Conservation (phyloP, 1,284 basidiomycete species). For the Grifola frondosa region DNA sequence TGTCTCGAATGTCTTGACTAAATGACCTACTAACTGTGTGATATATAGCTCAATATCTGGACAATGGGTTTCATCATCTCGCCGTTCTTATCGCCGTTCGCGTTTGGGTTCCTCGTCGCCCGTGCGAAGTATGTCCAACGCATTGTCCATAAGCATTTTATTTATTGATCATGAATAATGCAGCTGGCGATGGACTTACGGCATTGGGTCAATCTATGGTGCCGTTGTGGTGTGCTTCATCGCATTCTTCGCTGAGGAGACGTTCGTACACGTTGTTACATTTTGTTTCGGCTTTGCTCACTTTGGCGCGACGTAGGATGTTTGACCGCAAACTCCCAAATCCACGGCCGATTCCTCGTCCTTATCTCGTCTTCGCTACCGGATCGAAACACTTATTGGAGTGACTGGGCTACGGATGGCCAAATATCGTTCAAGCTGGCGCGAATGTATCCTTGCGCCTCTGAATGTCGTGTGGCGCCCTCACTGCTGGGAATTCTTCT, state of each 20-base stretch:
- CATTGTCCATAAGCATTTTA: background rate
- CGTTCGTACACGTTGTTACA: slow-evolving; percentile 39
- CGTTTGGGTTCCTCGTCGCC: slow-evolving; percentile 69
- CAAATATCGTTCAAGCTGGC: slow-evolving; percentile 59
- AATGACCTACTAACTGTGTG: background rate
- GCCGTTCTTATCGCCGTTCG: slow-evolving; percentile 68
- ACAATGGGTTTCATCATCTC: slow-evolving; percentile 69
- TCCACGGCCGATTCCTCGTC: slow-evolving; percentile 36
- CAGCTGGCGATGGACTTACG: slow-evolving; percentile 74
- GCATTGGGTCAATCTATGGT: slow-evolving; percentile 62
- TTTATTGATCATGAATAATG: background rate
- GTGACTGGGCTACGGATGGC: slow-evolving; percentile 63
- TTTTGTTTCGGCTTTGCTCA: background rate
- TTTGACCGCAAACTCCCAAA: slow-evolving; percentile 65
- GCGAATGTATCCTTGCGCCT: slow-evolving; percentile 43
- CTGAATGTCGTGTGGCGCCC: slow-evolving; percentile 64
- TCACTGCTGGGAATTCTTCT: slow-evolving; percentile 55
- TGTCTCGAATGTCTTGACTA: no score
- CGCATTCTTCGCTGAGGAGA: slow-evolving; percentile 60
- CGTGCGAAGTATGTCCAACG: slow-evolving; percentile 40
- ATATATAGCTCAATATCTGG: slow-evolving; percentile 61
- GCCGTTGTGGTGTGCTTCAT: slow-evolving; percentile 57
- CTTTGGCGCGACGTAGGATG: slow-evolving; percentile 41
- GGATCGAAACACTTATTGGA: slow-evolving; percentile 64
- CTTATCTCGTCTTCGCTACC: slow-evolving; percentile 49